A percentile compares a stretch with the other conserved stretches of the same genome.
These are phyloP conservation scores for Verticillium klebahnii DNA, from an alignment of 2,329 filamentous ascomycete genomes.

Conservation along the genomic window DNA sequence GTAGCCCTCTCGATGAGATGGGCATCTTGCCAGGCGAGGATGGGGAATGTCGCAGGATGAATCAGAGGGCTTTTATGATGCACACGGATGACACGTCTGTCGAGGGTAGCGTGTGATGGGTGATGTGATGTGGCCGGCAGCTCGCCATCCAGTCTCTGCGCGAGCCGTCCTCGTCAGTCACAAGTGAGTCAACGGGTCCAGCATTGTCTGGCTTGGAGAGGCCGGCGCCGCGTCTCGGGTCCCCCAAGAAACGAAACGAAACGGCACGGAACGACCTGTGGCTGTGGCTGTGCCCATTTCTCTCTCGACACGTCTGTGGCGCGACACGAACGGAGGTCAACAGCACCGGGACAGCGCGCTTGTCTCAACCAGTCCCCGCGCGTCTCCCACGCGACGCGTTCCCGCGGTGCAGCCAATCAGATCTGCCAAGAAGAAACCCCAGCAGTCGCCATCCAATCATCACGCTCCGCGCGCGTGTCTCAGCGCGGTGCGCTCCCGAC, in stretches of 20 bases:
- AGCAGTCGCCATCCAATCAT: background rate
- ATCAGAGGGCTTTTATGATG: background rate
- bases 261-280: background rate
- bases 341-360: too few species aligned
- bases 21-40: background rate
- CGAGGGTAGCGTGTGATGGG: background rate
- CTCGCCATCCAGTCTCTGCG: background rate
- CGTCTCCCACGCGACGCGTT: background rate
- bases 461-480: background rate
- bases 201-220: background rate
- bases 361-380: background rate
- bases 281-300: background rate
- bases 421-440: background rate
- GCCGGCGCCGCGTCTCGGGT: background rate
- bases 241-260: too few species aligned
- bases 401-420: background rate
- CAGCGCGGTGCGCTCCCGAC: background rate
- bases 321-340: too few species aligned
- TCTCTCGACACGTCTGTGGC: background rate
- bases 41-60: background rate
- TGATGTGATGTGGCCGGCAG: background rate
- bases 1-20: background rate
- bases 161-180: background rate
- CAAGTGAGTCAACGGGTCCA: background rate
- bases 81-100: background rate